phyloP scores from a whole-genome alignment of 371 early-diverging fungal species.

The Saksenaea oblongispora region DNA sequence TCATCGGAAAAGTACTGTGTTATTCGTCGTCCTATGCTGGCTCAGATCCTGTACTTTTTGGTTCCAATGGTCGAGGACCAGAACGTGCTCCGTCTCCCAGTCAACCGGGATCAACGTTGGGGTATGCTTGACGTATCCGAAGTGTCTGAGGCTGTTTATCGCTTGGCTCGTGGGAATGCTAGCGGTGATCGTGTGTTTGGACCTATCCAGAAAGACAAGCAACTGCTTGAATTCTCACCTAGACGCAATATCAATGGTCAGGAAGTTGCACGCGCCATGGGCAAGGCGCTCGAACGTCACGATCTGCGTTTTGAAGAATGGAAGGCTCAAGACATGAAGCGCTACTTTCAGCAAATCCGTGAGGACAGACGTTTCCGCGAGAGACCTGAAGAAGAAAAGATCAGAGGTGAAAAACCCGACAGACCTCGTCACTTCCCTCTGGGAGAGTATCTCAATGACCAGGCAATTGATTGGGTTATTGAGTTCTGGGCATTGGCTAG shows the following conservation, averaged over 20 bases:
- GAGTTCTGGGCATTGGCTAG: conserved; percentile 34
- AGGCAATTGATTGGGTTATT: conserved; percentile 22
- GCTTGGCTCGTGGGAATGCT: conserved; percentile 18
- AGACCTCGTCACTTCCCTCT: conserved; percentile 31
- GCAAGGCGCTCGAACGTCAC: conserved; percentile 16
- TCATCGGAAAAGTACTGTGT: conserved; percentile 21
- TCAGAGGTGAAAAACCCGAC: not conserved
- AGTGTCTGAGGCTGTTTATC: conserved; percentile 28
- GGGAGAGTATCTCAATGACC: conserved; percentile 32
- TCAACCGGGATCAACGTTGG: conserved; percentile 33
- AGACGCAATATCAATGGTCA: conserved; percentile 5
- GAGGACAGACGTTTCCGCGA: conserved; percentile 30
- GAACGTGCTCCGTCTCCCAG: conserved; percentile 24
- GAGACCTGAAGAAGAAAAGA: conserved; percentile 14
- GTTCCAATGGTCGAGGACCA: conserved; percentile 32
- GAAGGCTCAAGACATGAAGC: conserved; percentile 15
- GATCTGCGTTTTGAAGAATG: conserved; percentile 23
- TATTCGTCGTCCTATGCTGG: conserved; percentile 23
- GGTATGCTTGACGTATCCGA: conserved; percentile 34
- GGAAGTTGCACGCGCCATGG: conserved; percentile 30
- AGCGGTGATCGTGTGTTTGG: not conserved
- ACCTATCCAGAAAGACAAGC: conserved; percentile 13
- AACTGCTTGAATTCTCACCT: conserved; percentile 28
- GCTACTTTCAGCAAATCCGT: conserved; percentile 29
- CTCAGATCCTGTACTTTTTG: conserved; percentile 39